Evolutionary conservation across 192 early-diverging fungal genomes (phyloP), one percentile per base, ranked within the genome.

Genomic region (Coemansia sp.): DNA sequence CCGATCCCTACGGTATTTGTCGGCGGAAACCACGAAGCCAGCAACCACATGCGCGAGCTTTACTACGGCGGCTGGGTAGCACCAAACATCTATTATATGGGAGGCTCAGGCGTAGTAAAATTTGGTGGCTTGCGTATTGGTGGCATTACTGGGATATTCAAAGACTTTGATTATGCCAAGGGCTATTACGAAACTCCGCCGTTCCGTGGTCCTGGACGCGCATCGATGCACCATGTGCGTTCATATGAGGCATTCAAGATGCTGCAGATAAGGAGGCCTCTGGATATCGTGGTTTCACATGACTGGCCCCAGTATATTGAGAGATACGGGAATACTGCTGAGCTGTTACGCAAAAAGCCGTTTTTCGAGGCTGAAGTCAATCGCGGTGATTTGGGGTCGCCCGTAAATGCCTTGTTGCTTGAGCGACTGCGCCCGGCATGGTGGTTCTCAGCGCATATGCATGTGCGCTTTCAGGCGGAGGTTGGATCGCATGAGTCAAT

Each of bases 1-100:
- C 96, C 95, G 1, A 78, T 92, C 44, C 94, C 92, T 0, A 98
- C 97, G 5, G 69, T 99, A 1, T 98, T 99, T 81, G 91, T 99
- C 68, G 98, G 98, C 12, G 98, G 98, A 27, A 99, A 99, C 78
- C 98, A 99, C 71, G 98, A 99, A 77, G 93, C 94, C 0, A 92
- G 90, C 36, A 94, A 92, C 69, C 96, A 98, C 76, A 73, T 97
- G 32, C 94, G 94, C 87, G 98, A 99, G 83, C 83, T 99, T 84
- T 98, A 93, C 77, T 89, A 95, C 66, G 96, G 97, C 38, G 98
- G 98, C 23, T 99, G 94, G 94, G 96, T 94, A 1, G 88, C 88
- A 62, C 89, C 91, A 8, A 94, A 96, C 63, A 96, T 99, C 19
- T 98, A 94, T 77, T 98, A 90, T 67, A 76, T 98, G 45, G 97